A percentile compares a stretch with the other conserved stretches of the same genome.
These are phyloP conservation scores for Pseudocercospora musae DNA, from an alignment of 2,329 filamentous ascomycete genomes.

Conservation along the genomic window DNA sequence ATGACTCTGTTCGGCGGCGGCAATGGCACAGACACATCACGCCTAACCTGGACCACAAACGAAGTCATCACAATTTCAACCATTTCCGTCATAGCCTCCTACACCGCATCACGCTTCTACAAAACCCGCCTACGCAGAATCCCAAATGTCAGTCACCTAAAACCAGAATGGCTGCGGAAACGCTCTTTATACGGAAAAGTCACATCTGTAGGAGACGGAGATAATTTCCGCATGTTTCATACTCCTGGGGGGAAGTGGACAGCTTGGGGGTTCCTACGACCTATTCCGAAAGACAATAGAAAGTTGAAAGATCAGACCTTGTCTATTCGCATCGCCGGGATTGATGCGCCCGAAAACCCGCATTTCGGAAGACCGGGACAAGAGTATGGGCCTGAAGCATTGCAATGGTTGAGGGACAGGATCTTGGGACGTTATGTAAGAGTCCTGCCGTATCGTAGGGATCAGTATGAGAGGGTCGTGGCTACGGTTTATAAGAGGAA, in stretches of 20 bases:
- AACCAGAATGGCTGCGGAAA: conserved; percentile 68
- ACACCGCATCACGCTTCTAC: conserved; percentile 52
- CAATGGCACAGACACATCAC: not conserved
- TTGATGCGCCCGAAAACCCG: conserved; percentile 88
- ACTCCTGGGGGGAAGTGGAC: conserved; percentile 83
- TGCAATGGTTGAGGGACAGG: conserved; percentile 73
- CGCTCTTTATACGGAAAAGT: conserved; percentile 79
- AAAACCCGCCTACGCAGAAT: conserved; percentile 75
- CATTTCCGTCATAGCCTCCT: not conserved
- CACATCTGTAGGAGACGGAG: conserved; percentile 92
- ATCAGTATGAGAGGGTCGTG: conserved; percentile 91
- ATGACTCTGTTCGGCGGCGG: conserved; percentile 1
- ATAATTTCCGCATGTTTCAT: conserved; percentile 92
- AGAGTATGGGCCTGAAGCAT: conserved; percentile 76
- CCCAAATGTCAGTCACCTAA: conserved; percentile 71
- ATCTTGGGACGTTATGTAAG: conserved; percentile 71
- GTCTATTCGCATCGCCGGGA: conserved; percentile 80
- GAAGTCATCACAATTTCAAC: not conserved
- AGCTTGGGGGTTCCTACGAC: conserved; percentile 68
- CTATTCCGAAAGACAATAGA: conserved; percentile 15
- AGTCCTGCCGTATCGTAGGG: conserved; percentile 75
- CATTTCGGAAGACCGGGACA: conserved; percentile 90
- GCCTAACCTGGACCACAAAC: not conserved
- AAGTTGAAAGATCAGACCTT: conserved; percentile 56
- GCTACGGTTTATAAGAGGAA: conserved; percentile 64